phyloP scores from a whole-genome alignment of 768 basidiomycete species.

The Phylloporus sp. region DNA sequence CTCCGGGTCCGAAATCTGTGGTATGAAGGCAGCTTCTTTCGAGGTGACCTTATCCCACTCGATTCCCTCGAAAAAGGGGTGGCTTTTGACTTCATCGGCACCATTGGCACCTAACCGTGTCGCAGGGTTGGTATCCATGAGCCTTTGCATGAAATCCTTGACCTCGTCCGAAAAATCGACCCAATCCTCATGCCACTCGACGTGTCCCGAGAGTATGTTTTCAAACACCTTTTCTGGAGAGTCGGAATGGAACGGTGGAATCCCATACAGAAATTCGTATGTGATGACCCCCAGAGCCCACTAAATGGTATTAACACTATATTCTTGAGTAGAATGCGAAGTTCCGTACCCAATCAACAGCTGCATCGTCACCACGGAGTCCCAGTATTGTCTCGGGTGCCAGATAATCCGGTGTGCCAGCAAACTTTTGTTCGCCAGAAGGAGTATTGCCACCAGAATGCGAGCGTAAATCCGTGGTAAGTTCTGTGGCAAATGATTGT shows the following conservation, averaged over 20 bases:
- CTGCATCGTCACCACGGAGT: slow-evolving; percentile 88
- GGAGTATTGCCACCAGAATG: slow-evolving; percentile 62
- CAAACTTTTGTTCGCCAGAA: slow-evolving; percentile 88
- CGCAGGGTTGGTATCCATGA: slow-evolving; percentile 77
- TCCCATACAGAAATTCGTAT: slow-evolving; percentile 95
- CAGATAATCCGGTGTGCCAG: slow-evolving; percentile 96
- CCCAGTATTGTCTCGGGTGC: slow-evolving; percentile 96
- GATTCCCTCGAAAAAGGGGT: slow-evolving; percentile 86
- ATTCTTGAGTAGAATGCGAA: slow-evolving; percentile 8
- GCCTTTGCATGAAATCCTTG: slow-evolving; percentile 82
- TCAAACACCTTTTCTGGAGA: slow-evolving; percentile 97
- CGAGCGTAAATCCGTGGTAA: slow-evolving; percentile 78
- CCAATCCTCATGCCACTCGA: slow-evolving; percentile 97
- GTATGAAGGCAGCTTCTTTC: slow-evolving; percentile 91
- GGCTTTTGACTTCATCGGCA: slow-evolving; percentile 88
- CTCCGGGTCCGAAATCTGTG: slow-evolving; percentile 91
- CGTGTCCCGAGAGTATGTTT: slow-evolving; percentile 90
- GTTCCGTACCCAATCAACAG: slow-evolving; percentile 89
- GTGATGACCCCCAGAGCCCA: slow-evolving; percentile 99
- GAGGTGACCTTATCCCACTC: slow-evolving; percentile 92
- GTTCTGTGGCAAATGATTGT: slow-evolving; percentile 83
- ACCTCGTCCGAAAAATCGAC: slow-evolving; percentile 83
- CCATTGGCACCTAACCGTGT: slow-evolving; percentile 82
- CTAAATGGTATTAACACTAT: slow-evolving; percentile 39
- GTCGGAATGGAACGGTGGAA: slow-evolving; percentile 97